phyloP scores from a whole-genome alignment of 371 early-diverging fungal species.

The Mucor plumbeus region DNA sequence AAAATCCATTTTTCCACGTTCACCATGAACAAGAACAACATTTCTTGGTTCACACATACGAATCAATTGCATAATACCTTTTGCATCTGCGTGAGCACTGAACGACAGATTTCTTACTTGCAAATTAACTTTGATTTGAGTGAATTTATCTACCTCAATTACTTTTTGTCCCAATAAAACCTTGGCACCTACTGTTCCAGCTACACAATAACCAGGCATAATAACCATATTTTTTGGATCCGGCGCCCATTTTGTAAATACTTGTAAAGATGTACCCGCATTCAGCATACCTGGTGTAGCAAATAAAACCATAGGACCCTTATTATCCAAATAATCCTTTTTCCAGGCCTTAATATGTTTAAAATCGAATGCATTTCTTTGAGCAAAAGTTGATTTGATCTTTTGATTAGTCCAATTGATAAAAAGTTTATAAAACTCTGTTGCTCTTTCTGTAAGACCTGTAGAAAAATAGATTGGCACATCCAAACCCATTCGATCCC shows the following conservation, averaged over 20 bases:
- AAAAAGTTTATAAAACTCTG: slow-evolving; percentile 91
- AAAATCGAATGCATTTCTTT: slow-evolving; percentile 94
- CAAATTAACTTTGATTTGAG: slow-evolving; percentile 83
- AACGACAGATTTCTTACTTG: slow-evolving; percentile 96
- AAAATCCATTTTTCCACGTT: slow-evolving; percentile 88
- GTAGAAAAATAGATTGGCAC: slow-evolving; percentile 94
- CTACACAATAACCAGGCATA: slow-evolving; percentile 93
- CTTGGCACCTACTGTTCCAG: slow-evolving; percentile 95
- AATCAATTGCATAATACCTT: slow-evolving; percentile 98
- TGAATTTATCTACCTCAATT: slow-evolving; percentile 82
- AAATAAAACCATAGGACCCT: slow-evolving; percentile 94
- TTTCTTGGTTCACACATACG: slow-evolving; percentile 91
- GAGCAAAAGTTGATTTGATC: slow-evolving; percentile 83
- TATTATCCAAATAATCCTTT: slow-evolving; percentile 65
- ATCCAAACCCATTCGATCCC: slow-evolving; percentile 90
- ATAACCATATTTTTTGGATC: slow-evolving; percentile 93
- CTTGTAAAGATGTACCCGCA: slow-evolving; percentile 80
- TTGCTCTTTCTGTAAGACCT: slow-evolving; percentile 94
- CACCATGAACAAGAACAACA: slow-evolving; percentile 99
- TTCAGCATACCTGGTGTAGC: slow-evolving; percentile 97
- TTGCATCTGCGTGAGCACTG: slow-evolving; percentile 99
- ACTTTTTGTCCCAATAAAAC: slow-evolving; percentile 89
- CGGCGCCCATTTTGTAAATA: slow-evolving; percentile 90
- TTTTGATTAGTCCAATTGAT: slow-evolving; percentile 97
- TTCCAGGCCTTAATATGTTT: slow-evolving; percentile 90